Conservation (phyloP, 2,329 filamentous ascomycete genomes). For the Xylariaceae sp. region DNA sequence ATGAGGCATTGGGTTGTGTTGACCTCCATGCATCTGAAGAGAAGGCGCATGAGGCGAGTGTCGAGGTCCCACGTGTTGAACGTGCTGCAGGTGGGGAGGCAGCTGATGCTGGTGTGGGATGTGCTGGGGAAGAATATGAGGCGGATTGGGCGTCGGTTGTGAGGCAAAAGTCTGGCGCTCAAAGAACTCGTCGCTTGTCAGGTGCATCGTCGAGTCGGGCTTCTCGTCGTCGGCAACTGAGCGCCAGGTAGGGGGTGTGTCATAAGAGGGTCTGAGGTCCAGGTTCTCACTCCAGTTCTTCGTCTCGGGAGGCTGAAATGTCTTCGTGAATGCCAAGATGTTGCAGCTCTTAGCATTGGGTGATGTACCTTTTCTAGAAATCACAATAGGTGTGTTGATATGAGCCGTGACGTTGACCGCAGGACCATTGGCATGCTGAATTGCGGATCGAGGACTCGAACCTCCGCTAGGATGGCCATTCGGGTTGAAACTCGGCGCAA, state of each 20-base stretch:
- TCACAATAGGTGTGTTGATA: slow-evolving; percentile 39
- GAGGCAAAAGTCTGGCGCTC: slow-evolving; percentile 59
- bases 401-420: slow-evolving; percentile 28
- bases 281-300: slow-evolving; percentile 69
- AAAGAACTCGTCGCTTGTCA: slow-evolving; percentile 74
- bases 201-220: slow-evolving; percentile 54
- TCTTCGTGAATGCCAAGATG: slow-evolving; percentile 51
- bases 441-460: slow-evolving; percentile 65
- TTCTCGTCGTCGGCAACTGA: slow-evolving; percentile 67
- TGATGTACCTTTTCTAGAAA: slow-evolving; percentile 66
- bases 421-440: slow-evolving; percentile 44
- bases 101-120: slow-evolving; percentile 79
- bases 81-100: slow-evolving; percentile 75
- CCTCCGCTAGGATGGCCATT: slow-evolving; percentile 58
- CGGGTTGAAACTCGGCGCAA: slow-evolving; percentile 76
- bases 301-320: slow-evolving; percentile 46
- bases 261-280: slow-evolving; percentile 78
- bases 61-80: slow-evolving; percentile 60
- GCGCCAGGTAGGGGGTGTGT: slow-evolving; percentile 82
- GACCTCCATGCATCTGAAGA: slow-evolving; percentile 70
- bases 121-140: slow-evolving; percentile 61
- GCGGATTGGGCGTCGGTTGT: slow-evolving; percentile 62
- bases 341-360: slow-evolving; percentile 65
- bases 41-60: slow-evolving; percentile 71
- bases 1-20: slow-evolving; percentile 62